Evolutionary conservation across 306 rosid species (phyloP).

Genomic region (Quercus engelmannii): DNA sequence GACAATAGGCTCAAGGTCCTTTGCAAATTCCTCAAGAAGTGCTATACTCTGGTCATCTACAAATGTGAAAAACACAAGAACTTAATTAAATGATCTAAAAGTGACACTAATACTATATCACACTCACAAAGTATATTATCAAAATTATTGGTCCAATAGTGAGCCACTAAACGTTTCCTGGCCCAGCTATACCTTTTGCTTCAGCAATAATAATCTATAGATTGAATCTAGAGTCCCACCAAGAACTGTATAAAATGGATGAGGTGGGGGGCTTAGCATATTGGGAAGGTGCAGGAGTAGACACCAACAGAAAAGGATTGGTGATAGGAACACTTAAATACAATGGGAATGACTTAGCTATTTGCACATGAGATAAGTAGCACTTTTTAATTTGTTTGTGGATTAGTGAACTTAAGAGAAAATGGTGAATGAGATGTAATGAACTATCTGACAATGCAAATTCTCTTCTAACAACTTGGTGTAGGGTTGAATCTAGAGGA

Average conservation of each 20-base stretch:
- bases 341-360: no score
- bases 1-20: conserved; percentile 85
- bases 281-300: neutral
- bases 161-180: neutral
- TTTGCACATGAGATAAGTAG: no score
- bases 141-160: conserved; percentile 4
- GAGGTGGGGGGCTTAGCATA: no score
- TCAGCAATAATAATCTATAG: neutral
- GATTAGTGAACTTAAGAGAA: no score
- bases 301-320: neutral
- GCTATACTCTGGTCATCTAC: conserved; percentile 72
- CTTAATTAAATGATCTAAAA: conserved; percentile 3
- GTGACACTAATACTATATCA: conserved; percentile 7
- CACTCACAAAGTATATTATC: neutral
- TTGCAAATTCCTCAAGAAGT: conserved; percentile 73
- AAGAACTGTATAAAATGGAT: neutral
- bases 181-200: neutral
- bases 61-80: conserved; percentile 22
- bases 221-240: neutral
- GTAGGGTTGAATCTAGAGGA: no score
- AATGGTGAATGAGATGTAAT: no score
- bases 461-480: no score
- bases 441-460: no score
- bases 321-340: neutral
- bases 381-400: no score